Conservation (phyloP, 1,139 yeast species). For the Debaryomyces udenii region DNA sequence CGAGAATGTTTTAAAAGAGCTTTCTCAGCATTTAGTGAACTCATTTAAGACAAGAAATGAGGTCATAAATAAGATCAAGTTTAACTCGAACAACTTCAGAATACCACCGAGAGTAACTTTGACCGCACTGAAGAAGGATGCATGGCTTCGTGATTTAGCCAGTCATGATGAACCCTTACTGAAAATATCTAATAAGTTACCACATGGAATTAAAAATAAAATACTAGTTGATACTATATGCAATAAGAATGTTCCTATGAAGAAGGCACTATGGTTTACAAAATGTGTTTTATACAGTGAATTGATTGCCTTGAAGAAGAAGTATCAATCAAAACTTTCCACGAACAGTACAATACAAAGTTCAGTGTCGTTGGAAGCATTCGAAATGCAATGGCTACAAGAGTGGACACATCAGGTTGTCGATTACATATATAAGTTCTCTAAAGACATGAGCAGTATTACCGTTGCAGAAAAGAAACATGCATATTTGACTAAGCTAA, state of each 20-base stretch:
- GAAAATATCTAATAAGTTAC: constrained; percentile 76
- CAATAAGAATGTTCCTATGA: constrained; percentile 64
- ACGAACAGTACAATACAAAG: constrained; percentile 14
- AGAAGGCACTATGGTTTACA: constrained; percentile 87
- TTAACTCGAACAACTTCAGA: constrained; percentile 57
- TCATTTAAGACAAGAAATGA: constrained; percentile 68
- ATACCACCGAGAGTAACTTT: constrained; percentile 88
- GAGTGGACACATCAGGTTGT: constrained; percentile 88
- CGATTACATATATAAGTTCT: constrained; percentile 57
- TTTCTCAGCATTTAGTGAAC: constrained; percentile 57
- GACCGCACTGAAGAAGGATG: constrained; percentile 81
- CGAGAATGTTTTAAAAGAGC: constrained; percentile 38
- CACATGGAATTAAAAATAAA: constrained; percentile 84
- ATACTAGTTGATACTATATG: constrained; percentile 73
- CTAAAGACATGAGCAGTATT: constrained; percentile 39
- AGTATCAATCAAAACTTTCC: constrained; percentile 27
- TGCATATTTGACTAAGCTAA: constrained; percentile 55
- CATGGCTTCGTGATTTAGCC: constrained; percentile 83
- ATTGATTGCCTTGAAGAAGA: constrained; percentile 65
- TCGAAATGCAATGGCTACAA: constrained; percentile 68
- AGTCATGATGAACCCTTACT: constrained; percentile 65
- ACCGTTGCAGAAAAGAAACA: constrained; percentile 34
- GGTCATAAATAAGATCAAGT: constrained; percentile 60
- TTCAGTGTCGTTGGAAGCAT: constrained; percentile 23
- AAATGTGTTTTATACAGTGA: constrained; percentile 87